These are phyloP conservation scores for Litchi chinensis DNA, from an alignment of 345 rosid species.

Conservation along the genomic window DNA sequence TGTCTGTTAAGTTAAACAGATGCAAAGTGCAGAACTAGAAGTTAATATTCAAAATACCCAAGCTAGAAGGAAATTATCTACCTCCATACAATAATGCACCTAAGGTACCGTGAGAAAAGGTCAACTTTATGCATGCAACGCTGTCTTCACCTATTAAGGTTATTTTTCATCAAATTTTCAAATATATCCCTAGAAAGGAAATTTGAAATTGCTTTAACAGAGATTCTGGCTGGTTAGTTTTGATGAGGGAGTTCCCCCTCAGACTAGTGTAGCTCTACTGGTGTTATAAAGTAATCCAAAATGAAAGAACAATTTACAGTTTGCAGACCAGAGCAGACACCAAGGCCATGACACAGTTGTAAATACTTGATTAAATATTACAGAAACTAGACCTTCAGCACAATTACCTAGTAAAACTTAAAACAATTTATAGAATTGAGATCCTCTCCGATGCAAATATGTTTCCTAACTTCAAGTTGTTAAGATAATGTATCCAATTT, in stretches of 20 bases:
- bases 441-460: no score
- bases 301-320: constrained; percentile 3
- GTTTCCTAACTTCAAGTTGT: no score
- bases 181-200: neutral
- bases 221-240: neutral
- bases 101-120: neutral
- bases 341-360: neutral
- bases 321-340: neutral
- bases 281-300: neutral
- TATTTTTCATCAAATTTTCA: neutral
- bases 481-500: no score
- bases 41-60: neutral
- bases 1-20: no score
- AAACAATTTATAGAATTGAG: neutral
- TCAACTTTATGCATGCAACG: neutral
- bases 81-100: neutral
- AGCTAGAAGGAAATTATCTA: neutral
- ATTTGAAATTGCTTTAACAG: neutral
- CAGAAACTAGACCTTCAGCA: neutral
- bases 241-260: neutral
- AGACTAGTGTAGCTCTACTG: neutral
- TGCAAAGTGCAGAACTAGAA: no score
- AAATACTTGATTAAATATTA: neutral
- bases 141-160: neutral
- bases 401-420: neutral